Conservation (phyloP, 495 filamentous ascomycete genomes). For the Xylaria grammica region DNA sequence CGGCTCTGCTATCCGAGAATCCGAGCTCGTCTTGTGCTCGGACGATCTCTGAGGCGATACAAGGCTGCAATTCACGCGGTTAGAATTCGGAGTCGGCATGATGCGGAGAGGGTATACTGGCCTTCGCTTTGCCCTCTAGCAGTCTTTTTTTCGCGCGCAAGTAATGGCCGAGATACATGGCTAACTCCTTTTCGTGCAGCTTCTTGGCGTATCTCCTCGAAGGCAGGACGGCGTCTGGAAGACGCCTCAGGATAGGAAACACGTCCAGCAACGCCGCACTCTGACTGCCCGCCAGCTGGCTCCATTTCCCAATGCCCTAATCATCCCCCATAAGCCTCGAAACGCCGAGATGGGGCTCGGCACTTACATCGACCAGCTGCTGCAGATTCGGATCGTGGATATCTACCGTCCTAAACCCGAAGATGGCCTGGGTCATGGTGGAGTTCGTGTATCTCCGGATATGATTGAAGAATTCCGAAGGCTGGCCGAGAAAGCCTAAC, state of each 20-base stretch:
- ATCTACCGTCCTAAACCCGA: conserved; percentile 54
- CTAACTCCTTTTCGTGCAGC: conserved; percentile 35
- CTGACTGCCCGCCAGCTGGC: conserved; percentile 50
- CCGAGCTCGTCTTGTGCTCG: conserved; percentile 26
- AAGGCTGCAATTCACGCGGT: conserved; percentile 21
- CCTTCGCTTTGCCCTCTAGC: conserved; percentile 37
- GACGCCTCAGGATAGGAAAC: conserved; percentile 46
- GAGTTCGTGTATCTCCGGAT: conserved; percentile 57
- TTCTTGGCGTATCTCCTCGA: conserved; percentile 33
- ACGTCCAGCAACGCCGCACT: conserved; percentile 46
- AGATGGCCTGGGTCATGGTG: conserved; percentile 62
- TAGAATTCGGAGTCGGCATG: background rate
- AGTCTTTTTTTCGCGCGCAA: conserved; percentile 42
- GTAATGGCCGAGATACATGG: conserved; percentile 47
- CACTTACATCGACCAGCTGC: conserved; percentile 53
- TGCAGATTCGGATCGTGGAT: conserved; percentile 57
- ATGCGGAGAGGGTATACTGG: background rate
- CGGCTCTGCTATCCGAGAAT: conserved; percentile 32
- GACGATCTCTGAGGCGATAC: conserved; percentile 23
- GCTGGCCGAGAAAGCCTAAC: conserved; percentile 30
- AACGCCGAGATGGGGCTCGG: background rate
- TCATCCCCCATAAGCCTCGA: background rate
- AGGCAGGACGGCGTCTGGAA: conserved; percentile 51
- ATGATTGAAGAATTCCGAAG: conserved; percentile 27
- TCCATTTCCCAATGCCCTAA: conserved; percentile 54